These are phyloP conservation scores for Fremontodendron californicum DNA, from an alignment of 345 rosid genomes.

Conservation along the genomic window DNA sequence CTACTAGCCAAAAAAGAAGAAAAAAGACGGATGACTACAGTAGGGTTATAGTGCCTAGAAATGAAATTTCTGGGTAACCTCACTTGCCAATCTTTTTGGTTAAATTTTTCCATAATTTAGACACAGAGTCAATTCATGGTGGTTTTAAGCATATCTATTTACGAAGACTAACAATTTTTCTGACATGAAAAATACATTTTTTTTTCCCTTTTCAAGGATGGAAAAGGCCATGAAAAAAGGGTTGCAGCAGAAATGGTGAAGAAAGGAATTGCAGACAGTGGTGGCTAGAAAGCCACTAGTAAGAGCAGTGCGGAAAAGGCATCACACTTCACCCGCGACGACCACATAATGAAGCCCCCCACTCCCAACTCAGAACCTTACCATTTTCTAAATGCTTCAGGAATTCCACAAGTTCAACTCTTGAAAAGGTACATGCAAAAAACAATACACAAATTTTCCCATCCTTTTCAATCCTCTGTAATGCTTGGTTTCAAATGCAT, in stretches of 20 bases:
- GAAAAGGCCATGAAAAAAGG: conserved; percentile 26
- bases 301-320: conserved; percentile 59
- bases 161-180: no score
- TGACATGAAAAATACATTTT: neutral
- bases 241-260: conserved; percentile 1
- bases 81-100: no score
- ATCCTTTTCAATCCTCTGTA: neutral
- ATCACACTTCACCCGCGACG: conserved; percentile 44
- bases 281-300: conserved; percentile 21
- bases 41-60: no score
- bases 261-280: conserved; percentile 17
- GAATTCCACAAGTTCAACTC: conserved; percentile 37
- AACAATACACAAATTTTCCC: neutral
- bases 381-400: conserved; percentile 53
- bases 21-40: no score
- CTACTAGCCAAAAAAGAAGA: no score
- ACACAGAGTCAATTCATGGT: no score
- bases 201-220: conserved; percentile 31
- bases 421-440: neutral
- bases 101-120: no score
- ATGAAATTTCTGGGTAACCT: neutral
- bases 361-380: conserved; percentile 27
- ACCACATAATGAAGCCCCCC: conserved; percentile 28
- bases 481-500: conserved; percentile 7
- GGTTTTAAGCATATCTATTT: no score